phyloP scores from a whole-genome alignment of 1,284 basidiomycete genomes.

The Ustilago trichophora region DNA sequence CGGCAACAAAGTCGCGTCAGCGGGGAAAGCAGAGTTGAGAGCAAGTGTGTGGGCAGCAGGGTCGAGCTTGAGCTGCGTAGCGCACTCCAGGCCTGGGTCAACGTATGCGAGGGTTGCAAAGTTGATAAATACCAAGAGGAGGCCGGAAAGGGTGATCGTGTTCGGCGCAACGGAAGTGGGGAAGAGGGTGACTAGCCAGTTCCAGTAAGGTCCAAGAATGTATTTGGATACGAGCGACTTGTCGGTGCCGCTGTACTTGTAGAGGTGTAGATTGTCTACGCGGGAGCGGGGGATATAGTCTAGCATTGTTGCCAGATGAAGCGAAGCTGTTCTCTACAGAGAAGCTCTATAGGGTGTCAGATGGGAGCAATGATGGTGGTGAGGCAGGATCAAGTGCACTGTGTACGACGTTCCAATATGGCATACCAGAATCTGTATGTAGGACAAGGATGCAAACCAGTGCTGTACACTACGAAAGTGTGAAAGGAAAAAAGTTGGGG shows the following conservation, averaged over 20 bases:
- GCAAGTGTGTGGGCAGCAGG: conserved; percentile 30
- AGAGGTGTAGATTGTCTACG: conserved; percentile 70
- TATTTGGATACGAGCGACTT: conserved; percentile 75
- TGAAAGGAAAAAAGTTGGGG: conserved; percentile 19
- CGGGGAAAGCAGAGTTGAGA: conserved; percentile 32
- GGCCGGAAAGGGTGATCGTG: conserved; percentile 72
- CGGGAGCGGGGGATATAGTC: conserved; percentile 68
- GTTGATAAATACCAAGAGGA: conserved; percentile 83
- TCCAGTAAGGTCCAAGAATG: conserved; percentile 92
- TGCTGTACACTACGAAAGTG: conserved; percentile 3
- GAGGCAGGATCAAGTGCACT: not conserved
- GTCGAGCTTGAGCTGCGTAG: conserved; percentile 58
- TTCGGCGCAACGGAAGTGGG: conserved; percentile 90
- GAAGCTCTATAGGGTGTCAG: not conserved
- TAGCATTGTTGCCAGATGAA: conserved; percentile 30
- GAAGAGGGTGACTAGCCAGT: conserved; percentile 89
- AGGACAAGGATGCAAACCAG: no score
- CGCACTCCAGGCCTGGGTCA: conserved; percentile 51
- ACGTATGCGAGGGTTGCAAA: conserved; percentile 76
- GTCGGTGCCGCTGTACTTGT: conserved; percentile 73
- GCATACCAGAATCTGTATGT: no score
- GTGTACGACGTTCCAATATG: no score
- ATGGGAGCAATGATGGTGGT: not conserved
- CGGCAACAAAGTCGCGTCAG: conserved; percentile 38
- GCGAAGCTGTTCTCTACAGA: no score